Evolutionary conservation across 2,329 filamentous ascomycete genomes (phyloP).

Genomic region (Calonectria pseudoreteaudii): DNA sequence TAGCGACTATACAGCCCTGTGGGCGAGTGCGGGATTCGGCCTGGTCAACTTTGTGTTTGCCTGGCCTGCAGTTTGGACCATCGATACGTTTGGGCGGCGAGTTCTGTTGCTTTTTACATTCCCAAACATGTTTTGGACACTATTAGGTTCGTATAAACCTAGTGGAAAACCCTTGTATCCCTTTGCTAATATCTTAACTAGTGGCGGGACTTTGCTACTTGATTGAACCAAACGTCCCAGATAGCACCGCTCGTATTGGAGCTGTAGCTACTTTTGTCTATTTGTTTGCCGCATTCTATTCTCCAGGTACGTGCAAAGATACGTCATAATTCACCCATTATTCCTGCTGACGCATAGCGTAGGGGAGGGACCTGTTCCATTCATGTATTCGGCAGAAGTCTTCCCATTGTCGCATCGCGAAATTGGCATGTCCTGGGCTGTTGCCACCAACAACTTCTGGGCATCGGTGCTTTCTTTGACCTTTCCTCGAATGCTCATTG

Average conservation of each 20-base stretch:
- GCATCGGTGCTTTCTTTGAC: constrained; percentile 59
- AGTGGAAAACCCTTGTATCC: not conserved
- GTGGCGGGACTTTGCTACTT: constrained; percentile 50
- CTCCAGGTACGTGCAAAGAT: constrained; percentile 55
- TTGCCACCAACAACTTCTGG: constrained; percentile 68
- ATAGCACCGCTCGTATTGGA: constrained; percentile 59
- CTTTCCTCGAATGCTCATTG: constrained; percentile 57
- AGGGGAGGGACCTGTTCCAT: constrained; percentile 67
- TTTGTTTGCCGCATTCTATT: constrained; percentile 73
- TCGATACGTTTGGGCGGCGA: constrained; percentile 73
- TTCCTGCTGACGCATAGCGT: not conserved
- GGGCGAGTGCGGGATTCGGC: constrained; percentile 59
- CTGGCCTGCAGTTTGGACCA: constrained; percentile 72
- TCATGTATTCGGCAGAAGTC: constrained; percentile 69
- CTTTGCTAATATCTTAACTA: constrained; percentile 20
- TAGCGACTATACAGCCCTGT: constrained; percentile 51
- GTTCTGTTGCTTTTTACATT: constrained; percentile 72
- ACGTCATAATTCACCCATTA: not conserved
- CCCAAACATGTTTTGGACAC: constrained; percentile 72
- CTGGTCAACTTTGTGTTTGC: constrained; percentile 73
- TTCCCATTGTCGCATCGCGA: constrained; percentile 71
- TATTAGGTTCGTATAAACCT: constrained; percentile 50
- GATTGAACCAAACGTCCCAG: constrained; percentile 44
- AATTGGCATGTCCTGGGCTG: constrained; percentile 70
- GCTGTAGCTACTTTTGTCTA: constrained; percentile 71